Base-by-base conservation (phyloP, 805 yeast species). In the Komagataella populi region DNA sequence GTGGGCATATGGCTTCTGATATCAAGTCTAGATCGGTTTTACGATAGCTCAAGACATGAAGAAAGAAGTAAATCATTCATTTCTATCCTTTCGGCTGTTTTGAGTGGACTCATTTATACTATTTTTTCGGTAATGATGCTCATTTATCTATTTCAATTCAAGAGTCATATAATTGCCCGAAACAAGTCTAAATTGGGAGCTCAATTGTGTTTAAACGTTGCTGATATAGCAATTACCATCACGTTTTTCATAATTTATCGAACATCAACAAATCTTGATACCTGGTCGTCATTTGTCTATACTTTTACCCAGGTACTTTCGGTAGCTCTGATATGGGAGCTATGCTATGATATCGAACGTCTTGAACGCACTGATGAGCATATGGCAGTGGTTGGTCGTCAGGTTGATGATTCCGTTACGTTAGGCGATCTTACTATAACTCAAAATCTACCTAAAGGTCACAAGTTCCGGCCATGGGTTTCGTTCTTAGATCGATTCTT, bases 301-400 rank as follows among this genome's bases (percentile, higher is more conserved):
- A 68, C 75, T 3, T 70, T 80, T 45, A 58, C 78, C 5, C 75
- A 76, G 48, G 69, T 80, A 14, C 69, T 78, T 43, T 63, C 79
- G 3, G 65, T 74, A 16, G 76, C 81, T 1, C 68, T 78, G 22
- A 70, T 80, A 1, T 82, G 86, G 84, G 87, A 83, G 63, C 80
- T 87, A 83, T 63, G 80, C 7, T 76, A 70, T 57, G 73, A 78
- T 47, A 78, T 81, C 46, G 73, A 76, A 55, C 59, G 69, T 16
- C 59, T 76, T 46, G 83, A 79, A 54, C 69, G 72, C 54, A 63
- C 71, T 36, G 62, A 68, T 24, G 87, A 83, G 55, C 66, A 73
- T 49, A 67, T 68, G 55, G 83, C 83, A 0, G 77, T 84, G 7
- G 70, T 83, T 48, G 90, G 90, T 0, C 70, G 88, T 54, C 70